These are phyloP conservation scores for Penicillium roqueforti DNA, from an alignment of 495 filamentous ascomycete species.

Conservation along the genomic window DNA sequence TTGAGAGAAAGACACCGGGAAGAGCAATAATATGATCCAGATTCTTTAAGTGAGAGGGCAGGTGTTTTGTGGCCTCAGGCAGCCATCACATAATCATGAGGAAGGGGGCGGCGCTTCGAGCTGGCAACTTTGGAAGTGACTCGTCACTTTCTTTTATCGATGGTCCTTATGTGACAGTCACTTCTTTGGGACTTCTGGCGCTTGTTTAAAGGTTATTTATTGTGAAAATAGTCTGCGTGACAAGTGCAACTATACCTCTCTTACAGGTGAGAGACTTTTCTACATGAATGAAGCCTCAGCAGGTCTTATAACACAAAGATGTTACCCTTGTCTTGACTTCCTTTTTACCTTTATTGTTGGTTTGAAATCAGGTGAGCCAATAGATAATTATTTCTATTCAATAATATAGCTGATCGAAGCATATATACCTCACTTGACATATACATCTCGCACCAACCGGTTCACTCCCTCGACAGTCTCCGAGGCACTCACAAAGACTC, in stretches of 20 bases:
- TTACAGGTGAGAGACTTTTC: background rate
- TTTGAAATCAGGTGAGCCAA: background rate
- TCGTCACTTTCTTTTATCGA: background rate
- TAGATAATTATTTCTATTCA: background rate
- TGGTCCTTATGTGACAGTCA: background rate
- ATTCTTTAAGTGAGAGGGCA: background rate
- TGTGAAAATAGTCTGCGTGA: background rate
- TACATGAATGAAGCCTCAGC: too few relatives aligned
- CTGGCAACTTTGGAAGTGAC: background rate
- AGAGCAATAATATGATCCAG: background rate
- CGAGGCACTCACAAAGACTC: background rate
- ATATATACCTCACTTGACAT: background rate
- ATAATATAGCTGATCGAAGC: background rate
- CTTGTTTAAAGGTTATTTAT: background rate
- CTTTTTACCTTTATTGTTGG: background rate
- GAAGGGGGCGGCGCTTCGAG: background rate
- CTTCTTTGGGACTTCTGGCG: background rate
- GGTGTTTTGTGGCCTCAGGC: conserved; percentile 19
- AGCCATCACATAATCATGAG: conserved; percentile 15
- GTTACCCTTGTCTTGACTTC: background rate
- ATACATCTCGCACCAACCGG: background rate
- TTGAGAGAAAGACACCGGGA: background rate
- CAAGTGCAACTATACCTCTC: background rate
- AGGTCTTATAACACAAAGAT: background rate
- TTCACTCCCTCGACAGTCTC: background rate